phyloP scores from a whole-genome alignment of 176 grass and related monocot species.

The Oryza australiensis region DNA sequence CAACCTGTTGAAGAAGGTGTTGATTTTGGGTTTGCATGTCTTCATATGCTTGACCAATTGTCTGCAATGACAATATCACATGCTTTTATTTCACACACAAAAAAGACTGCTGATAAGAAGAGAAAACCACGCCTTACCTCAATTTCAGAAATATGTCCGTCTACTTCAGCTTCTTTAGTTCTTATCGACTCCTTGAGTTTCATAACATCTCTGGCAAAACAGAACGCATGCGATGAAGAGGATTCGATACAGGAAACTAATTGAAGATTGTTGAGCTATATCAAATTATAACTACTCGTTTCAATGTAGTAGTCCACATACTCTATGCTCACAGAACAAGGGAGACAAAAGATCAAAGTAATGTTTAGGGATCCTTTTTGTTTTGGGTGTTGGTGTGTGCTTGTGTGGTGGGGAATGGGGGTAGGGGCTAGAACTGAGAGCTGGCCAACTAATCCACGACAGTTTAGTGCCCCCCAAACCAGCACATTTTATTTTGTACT shows the following conservation, averaged over 20 bases:
- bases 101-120: background rate
- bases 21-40: constrained; percentile 98
- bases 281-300: constrained; percentile 4
- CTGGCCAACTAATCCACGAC: background rate
- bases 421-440: background rate
- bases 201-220: constrained; percentile 66
- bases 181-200: constrained; percentile 86
- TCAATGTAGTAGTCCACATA: constrained; percentile 5
- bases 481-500: background rate
- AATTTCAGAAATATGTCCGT: constrained; percentile 90
- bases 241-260: constrained; percentile 15
- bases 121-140: constrained; percentile 54
- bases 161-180: constrained; percentile 88
- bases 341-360: background rate
- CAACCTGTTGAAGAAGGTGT: constrained; percentile 83
- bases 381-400: too few relatives aligned
- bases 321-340: background rate
- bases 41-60: constrained; percentile 99
- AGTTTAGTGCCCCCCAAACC: background rate
- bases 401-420: background rate
- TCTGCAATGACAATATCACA: constrained; percentile 53
- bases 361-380: background rate
- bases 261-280: background rate
- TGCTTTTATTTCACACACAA: constrained; percentile 34
- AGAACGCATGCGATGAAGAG: constrained; percentile 13